Conservation (phyloP, 2,329 filamentous ascomycete species). For the Microsporum audouinii region DNA sequence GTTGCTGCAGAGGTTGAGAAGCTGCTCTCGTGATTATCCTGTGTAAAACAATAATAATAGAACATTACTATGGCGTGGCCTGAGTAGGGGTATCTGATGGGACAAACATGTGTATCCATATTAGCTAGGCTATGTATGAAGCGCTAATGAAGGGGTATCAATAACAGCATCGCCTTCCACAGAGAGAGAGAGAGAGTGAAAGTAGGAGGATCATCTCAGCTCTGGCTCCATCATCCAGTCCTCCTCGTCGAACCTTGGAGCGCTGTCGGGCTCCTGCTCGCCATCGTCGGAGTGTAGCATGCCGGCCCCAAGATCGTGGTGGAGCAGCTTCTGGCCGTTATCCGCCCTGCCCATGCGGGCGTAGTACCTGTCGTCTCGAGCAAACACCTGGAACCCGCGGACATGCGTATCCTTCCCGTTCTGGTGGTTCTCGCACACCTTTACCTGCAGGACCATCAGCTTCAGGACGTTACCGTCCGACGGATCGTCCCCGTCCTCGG, state of each 20-base stretch:
- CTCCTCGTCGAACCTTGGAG: constrained; percentile 30
- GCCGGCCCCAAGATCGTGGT: constrained; percentile 14
- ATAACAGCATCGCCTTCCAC: constrained; percentile 2
- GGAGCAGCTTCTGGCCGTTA: constrained; percentile 7
- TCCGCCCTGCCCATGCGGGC: constrained; percentile 15
- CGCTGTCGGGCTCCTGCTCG: not conserved
- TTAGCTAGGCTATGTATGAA: not conserved
- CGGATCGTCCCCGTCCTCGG: constrained; percentile 20
- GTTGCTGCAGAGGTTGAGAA: constrained; percentile 62
- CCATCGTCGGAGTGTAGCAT: constrained; percentile 1
- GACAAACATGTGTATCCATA: not conserved
- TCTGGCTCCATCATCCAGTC: constrained; percentile 42
- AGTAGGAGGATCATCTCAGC: constrained; percentile 25
- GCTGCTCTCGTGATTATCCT: constrained; percentile 38
- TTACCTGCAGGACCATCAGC: constrained; percentile 80
- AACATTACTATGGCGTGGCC: too few species aligned
- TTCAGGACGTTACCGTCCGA: constrained; percentile 63
- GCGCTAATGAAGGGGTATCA: not conserved
- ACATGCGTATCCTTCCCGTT: constrained; percentile 99
- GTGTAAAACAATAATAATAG: not conserved
- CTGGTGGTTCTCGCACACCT: constrained; percentile 91
- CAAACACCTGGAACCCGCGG: constrained; percentile 78
- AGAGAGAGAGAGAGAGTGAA: too few species aligned
- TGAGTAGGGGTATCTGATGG: not conserved
- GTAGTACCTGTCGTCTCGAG: constrained; percentile 34